These are phyloP conservation scores for Phaeosphaeriaceae sp. DNA, from an alignment of 2,329 filamentous ascomycete species.

Conservation along the genomic window DNA sequence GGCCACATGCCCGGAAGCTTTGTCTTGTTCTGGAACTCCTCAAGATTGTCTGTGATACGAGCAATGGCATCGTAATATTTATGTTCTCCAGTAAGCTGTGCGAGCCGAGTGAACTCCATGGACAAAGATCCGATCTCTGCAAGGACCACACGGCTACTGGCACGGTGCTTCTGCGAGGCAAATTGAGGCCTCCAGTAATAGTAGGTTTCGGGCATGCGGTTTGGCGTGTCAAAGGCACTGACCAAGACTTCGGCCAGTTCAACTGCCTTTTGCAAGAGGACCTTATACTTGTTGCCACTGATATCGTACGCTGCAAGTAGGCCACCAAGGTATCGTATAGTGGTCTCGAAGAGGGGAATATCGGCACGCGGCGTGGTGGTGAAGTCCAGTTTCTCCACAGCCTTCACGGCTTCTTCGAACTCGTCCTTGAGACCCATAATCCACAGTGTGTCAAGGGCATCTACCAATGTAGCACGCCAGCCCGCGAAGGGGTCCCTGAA, in stretches of 20 bases:
- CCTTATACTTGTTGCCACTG: constrained; percentile 60
- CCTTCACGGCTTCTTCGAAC: constrained; percentile 69
- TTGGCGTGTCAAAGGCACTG: constrained; percentile 72
- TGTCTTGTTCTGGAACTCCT: constrained; percentile 54
- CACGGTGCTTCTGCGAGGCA: constrained; percentile 48
- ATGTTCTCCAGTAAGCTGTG: constrained; percentile 55
- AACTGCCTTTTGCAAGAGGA: constrained; percentile 67
- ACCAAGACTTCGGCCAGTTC: constrained; percentile 72
- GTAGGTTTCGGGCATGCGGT: constrained; percentile 69
- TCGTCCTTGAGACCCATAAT: constrained; percentile 73
- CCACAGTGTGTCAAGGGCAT: constrained; percentile 76
- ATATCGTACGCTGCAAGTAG: constrained; percentile 75
- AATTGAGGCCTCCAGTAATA: constrained; percentile 63
- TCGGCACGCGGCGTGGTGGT: constrained; percentile 58
- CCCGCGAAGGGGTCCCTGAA: constrained; percentile 85
- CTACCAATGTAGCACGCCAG: constrained; percentile 88
- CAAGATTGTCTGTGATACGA: constrained; percentile 54
- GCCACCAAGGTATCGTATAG: constrained; percentile 74
- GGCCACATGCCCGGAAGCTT: constrained; percentile 60
- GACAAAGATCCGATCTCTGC: constrained; percentile 59
- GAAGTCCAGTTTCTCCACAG: constrained; percentile 69
- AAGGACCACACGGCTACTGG: constrained; percentile 51
- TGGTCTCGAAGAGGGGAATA: constrained; percentile 75
- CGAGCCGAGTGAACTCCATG: constrained; percentile 58
- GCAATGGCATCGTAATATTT: constrained; percentile 59